A percentile compares a stretch with the other conserved stretches of the same genome.
phyloP scores from a whole-genome alignment of 441 rosid genomes.

The Melastoma candidum region DNA sequence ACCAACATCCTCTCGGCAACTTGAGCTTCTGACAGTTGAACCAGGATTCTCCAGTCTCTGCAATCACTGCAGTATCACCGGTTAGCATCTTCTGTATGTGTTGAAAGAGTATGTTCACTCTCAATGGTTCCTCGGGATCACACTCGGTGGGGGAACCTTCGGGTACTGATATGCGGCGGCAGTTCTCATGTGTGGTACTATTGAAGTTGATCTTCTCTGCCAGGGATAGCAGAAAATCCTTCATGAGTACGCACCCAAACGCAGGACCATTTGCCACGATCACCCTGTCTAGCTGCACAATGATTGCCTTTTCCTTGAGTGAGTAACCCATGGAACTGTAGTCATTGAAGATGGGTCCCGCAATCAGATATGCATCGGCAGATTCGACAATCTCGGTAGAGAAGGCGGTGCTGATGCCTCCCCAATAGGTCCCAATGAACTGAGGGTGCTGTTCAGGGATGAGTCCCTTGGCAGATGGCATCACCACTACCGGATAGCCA shows the following conservation, averaged over 20 bases:
- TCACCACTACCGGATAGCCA: constrained; percentile 15
- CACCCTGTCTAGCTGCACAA: constrained; percentile 16
- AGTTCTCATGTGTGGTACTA: constrained; percentile 16
- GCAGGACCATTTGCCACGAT: constrained; percentile 15
- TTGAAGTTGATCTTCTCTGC: constrained; percentile 12
- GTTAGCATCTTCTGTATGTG: constrained; percentile 20
- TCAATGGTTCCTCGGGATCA: constrained; percentile 15
- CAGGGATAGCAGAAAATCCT: constrained; percentile 15
- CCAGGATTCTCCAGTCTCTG: constrained; percentile 22
- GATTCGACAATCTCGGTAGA: constrained; percentile 21
- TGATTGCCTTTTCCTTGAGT: constrained; percentile 21
- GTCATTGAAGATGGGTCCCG: constrained; percentile 22
- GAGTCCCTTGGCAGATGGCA: constrained; percentile 17
- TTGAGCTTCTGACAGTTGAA: constrained; percentile 9
- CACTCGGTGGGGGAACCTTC: constrained; percentile 11
- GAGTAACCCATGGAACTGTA: constrained; percentile 20
- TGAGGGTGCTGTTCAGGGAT: constrained; percentile 11
- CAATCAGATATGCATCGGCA: constrained; percentile 17
- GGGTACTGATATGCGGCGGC: constrained; percentile 14
- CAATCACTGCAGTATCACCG: constrained; percentile 17
- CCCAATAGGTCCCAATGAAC: constrained; percentile 11
- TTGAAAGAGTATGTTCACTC: constrained; percentile 16
- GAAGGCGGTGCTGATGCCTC: constrained; percentile 19
- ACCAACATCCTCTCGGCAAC: constrained; percentile 14
- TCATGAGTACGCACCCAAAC: constrained; percentile 17